Conservation (phyloP, 129 eudicot species). For the Flaveria robusta region DNA sequence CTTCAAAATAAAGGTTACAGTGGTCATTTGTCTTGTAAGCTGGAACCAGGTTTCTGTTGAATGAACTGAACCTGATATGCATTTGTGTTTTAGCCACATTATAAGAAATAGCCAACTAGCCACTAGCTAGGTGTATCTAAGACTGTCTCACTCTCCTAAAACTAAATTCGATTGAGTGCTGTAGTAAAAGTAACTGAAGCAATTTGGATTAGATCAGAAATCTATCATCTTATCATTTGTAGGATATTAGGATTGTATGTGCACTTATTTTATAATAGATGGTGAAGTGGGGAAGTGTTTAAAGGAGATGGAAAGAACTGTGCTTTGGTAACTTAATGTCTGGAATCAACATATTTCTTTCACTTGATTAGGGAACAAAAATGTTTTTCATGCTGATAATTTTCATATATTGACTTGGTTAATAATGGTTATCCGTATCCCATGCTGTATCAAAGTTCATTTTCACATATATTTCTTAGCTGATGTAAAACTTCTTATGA, state of each 20-base stretch:
- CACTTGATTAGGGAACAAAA: neutral
- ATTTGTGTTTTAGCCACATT: too few relatives aligned
- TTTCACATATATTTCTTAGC: constrained; percentile 9
- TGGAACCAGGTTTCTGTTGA: too few relatives aligned
- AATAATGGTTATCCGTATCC: neutral
- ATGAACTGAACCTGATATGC: too few relatives aligned
- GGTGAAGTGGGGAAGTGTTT: constrained; percentile 8
- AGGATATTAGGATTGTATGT: neutral
- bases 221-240: neutral
- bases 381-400: neutral
- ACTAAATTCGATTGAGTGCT: too few relatives aligned
- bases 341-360: neutral
- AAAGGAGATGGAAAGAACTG: neutral
- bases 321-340: constrained; percentile 12
- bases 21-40: too few relatives aligned
- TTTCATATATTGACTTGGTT: constrained; percentile 1
- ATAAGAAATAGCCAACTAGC: neutral
- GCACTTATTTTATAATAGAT: constrained; percentile 2
- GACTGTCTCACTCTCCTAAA: too few relatives aligned
- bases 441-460: constrained; percentile 10
- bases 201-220: neutral
- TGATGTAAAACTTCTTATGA: constrained; percentile 21
- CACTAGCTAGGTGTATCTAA: too few relatives aligned
- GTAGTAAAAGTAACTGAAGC: neutral
- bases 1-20: neutral